These are phyloP conservation scores for Wickerhamomyces chaumierensis DNA, from an alignment of 805 yeast species.

Conservation along the genomic window DNA sequence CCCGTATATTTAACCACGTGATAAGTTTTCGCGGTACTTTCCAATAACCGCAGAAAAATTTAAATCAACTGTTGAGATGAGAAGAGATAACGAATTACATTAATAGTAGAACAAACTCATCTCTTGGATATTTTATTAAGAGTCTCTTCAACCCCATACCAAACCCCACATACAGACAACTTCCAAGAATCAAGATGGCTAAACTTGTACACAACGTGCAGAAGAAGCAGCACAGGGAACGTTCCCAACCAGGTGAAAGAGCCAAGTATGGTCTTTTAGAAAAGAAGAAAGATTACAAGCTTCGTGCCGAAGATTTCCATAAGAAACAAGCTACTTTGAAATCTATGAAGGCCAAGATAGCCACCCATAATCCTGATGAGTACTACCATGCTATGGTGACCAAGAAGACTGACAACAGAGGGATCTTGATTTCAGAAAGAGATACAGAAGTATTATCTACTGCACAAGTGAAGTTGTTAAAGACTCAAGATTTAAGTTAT, in stretches of 20 bases:
- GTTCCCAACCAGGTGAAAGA: conserved; percentile 76
- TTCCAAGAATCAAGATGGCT: conserved; percentile 38
- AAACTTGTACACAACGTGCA: conserved; percentile 82
- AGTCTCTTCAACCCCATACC: no score
- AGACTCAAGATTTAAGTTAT: conserved; percentile 86
- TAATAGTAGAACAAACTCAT: no score
- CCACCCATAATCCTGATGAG: conserved; percentile 82
- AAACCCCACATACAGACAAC: neutral
- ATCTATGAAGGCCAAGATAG: conserved; percentile 61
- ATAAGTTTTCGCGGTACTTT: no score
- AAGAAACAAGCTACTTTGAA: conserved; percentile 50
- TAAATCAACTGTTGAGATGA: no score
- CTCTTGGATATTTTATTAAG: no score
- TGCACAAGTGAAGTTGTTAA: conserved; percentile 73
- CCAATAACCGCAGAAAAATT: no score
- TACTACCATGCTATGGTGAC: conserved; percentile 89
- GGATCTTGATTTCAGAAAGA: conserved; percentile 57
- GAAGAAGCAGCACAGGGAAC: conserved; percentile 91
- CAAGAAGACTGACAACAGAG: conserved; percentile 54
- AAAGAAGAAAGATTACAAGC: conserved; percentile 78
- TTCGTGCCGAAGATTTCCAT: conserved; percentile 59
- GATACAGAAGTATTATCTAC: conserved; percentile 47
- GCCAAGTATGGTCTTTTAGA: conserved; percentile 76
- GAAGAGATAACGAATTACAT: no score
- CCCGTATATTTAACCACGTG: no score